Base-by-base conservation (phyloP, 148 eudicot genomes). In the Chenopodium berlandieri region DNA sequence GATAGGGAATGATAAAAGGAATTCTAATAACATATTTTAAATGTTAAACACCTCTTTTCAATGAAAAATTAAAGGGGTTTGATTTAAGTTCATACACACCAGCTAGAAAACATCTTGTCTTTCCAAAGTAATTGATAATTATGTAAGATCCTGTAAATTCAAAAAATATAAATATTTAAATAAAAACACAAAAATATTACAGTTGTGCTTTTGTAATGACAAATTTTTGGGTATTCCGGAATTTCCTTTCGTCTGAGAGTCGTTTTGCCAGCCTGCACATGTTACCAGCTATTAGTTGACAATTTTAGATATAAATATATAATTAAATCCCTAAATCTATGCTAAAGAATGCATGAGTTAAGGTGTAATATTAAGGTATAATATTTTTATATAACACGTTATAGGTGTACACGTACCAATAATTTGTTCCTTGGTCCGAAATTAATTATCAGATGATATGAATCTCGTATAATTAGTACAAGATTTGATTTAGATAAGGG, bases 231-330 rank as follows among this genome's bases (percentile, higher is more conserved):
- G 25, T 8, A 23, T 52, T 37, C 20, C 94, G 87, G 69, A 77
- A 79, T 85, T 87, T 90, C 84, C 86, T 88, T 81, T 93, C 92
- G 9, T 89, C 86, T 0, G 92, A 86, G 23, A 93, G 94, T 80
- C 77, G 75, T 76, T 85, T 75, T 7, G 97, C 94, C 20, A 93
- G 84, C 22, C 82, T 82, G 27, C 52, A 46, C 64, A 60, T 44
- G 56, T 6, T 40, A 40, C 44, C 54, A 12, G 54, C 54, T 50
- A 13, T 9, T 50, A 50, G 54, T 12, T 50, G 54, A 9, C 54
- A 50, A 40, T 40, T 37, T 40, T 40, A 40, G 44, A 0, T 6
- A 50, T 12, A 10, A 50, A 40, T 6, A 0, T 6, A 50, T 50
- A 10, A 50, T 50, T 11, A 10, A 10, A 12, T 50, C 54, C 14